A percentile compares a stretch with the other conserved stretches of the same genome.
Evolutionary conservation across 2,329 filamentous ascomycete species (phyloP).

Genomic region (Clarireedia homoeocarpa): DNA sequence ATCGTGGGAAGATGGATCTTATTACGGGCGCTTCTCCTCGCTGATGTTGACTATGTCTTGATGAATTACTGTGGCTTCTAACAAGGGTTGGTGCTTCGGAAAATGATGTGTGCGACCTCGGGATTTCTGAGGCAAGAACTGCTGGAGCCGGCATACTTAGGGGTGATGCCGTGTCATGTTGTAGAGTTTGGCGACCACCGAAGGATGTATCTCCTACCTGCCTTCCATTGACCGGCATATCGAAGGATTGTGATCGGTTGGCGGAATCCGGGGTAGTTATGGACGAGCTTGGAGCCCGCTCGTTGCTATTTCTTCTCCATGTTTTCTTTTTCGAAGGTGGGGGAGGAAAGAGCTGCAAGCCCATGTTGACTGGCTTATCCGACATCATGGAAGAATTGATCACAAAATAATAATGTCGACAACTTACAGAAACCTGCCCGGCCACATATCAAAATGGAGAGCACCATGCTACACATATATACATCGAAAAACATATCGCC

Average conservation of each 20-base stretch:
- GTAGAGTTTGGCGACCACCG: constrained; percentile 16
- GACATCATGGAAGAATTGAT: constrained; percentile 17
- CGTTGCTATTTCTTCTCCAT: constrained; percentile 23
- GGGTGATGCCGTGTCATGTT: constrained; percentile 13
- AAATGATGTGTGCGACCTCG: constrained; percentile 43
- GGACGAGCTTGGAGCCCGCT: constrained; percentile 19
- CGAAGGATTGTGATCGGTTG: constrained; percentile 16
- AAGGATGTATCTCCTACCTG: constrained; percentile 18
- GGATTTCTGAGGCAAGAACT: constrained; percentile 23
- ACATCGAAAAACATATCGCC: neutral
- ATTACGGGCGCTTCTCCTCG: constrained; percentile 38
- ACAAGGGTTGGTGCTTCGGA: constrained; percentile 44
- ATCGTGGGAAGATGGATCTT: constrained; percentile 69
- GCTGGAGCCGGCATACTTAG: constrained; percentile 22
- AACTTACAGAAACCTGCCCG: neutral
- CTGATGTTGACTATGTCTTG: constrained; percentile 51
- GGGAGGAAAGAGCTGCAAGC: constrained; percentile 28
- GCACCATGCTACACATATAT: constrained; percentile 8
- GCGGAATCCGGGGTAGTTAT: constrained; percentile 19
- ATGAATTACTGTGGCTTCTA: constrained; percentile 41
- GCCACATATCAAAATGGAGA: neutral
- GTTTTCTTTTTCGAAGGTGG: constrained; percentile 23
- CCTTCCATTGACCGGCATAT: constrained; percentile 11
- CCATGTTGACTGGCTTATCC: constrained; percentile 23
- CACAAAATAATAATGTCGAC: constrained; percentile 3